Base-by-base conservation (phyloP, 2,329 filamentous ascomycete genomes). In the Diaporthe ilicicola region DNA sequence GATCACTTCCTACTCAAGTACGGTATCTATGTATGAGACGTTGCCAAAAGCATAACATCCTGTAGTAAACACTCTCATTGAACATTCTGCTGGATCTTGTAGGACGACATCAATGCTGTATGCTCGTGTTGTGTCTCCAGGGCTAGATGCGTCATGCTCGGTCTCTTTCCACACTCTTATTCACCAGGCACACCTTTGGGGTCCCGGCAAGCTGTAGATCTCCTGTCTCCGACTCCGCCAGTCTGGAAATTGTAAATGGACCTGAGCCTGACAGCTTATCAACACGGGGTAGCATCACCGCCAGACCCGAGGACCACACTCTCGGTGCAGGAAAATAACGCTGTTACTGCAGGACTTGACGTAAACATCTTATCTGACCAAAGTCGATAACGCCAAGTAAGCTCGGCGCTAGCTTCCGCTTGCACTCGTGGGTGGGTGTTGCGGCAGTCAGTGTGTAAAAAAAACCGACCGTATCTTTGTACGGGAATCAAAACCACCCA, bases 231-330 rank as follows among this genome's bases (percentile, higher is more conserved):
- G 42, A 62, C 56, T 29, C 32, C 56, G 19, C 42, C 48, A 48
- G 42, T 62, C 42, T 12, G 12, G n/a, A 8, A 2, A 13, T 46
- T 19, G 8, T 12, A 9, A 13, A 34, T 62, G 59, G 24, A 34
- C 42, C 29, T 27, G 42, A 19, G 42, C 55, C 59, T 34, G 59
- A 44, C 42, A 17, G 27, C 59, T 62, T 48, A 62, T 64, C 59
- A 50, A 44, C 44, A 48, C 17, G 29, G 19, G 19, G n/a, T 50
- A n/a, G 44, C 19, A 19, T 37, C 15, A 3, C 44, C n/a, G 10
- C 12, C 42, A 48, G 17, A 12, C 34, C 22, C 44, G 12, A n/a
- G 19, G n/a, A 61, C 10, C 24, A 44, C 37, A 29, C 37, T 17
- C n/a, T 13, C 22, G 22, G 17, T 9, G 17, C 13, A 29, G 27